Base-by-base conservation (phyloP, 805 yeast species). In the Kockiozyma suomiensis region DNA sequence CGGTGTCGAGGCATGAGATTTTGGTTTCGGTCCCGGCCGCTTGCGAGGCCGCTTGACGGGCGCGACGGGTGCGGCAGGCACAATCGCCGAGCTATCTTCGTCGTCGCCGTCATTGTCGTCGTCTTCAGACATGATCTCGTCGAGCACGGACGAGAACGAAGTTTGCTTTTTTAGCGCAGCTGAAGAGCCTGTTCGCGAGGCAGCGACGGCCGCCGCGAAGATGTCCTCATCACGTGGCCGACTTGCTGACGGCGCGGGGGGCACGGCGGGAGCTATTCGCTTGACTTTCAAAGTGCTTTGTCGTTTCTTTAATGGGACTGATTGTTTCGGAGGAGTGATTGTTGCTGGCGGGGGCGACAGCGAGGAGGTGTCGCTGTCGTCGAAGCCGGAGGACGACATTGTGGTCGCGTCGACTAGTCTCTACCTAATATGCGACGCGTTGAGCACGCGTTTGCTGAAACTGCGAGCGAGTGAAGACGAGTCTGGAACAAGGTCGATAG, bases 121-220 rank as follows among this genome's bases (percentile, higher is more conserved):
- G 15, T 61, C 65, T 12, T 61, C 64, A 10, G 65, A 62, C 61
- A 62, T 62, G 37, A 53, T 26, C 32, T 61, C 65, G 26, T 62
- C 65, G 21, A 62, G 51, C 6, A 62, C 59, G 1, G 65, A 61
- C 12, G 54, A 23, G 38, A 61, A 58, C 41, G 43, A 53, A 10
- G 52, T 21, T 40, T 49, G 56, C 41, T 28, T 33, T 28, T 40
- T 35, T 33, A 26, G 23, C 23, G 23, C 19, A 15, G 45, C 32
- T 5, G 49, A 21, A 30, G 21, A 15, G 21, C n/a, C 53, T 5
- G 53, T 17, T 37, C n/a, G 21, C 15, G 56, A 30, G 5, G 50
- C 41, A 4, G 55, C 56, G 25, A 61, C 58, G 8, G 62, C 62
- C n/a, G 59, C 62, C 10, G 58, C 56, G 52, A 58, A 61, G 25